Conservation (phyloP, 148 eudicot species). For the Chenopodium quinoa region DNA sequence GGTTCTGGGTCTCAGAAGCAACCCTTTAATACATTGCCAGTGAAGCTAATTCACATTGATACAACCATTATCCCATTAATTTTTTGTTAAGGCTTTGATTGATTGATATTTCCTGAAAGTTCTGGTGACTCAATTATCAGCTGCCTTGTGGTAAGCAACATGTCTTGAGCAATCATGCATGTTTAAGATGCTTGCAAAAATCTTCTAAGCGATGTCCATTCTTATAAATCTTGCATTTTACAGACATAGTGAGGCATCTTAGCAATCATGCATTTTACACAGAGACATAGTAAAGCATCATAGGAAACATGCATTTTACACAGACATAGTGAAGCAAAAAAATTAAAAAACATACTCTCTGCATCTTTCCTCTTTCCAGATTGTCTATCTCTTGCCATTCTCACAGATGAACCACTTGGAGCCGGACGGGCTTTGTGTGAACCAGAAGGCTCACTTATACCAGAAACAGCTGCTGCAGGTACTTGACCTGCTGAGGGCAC, state of each 20-base stretch:
- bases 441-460: constrained; percentile 69
- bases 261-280: too few species aligned
- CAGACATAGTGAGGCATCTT: too few species aligned
- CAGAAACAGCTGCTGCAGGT: constrained; percentile 47
- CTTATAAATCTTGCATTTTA: too few species aligned
- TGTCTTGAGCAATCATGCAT: not conserved
- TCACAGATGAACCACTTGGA: constrained; percentile 52
- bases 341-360: constrained; percentile 52
- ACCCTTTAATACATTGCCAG: not conserved
- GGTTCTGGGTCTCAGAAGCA: not conserved
- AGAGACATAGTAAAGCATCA: not conserved
- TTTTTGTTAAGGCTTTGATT: too few species aligned
- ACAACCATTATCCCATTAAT: not conserved
- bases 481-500: constrained; percentile 30
- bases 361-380: constrained; percentile 64
- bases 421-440: constrained; percentile 49
- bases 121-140: not conserved
- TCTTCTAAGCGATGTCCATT: not conserved
- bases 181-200: not conserved
- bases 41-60: not conserved
- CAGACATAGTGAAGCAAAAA: constrained; percentile 6
- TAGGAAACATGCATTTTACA: too few species aligned
- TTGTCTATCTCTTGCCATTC: constrained; percentile 55
- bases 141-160: not conserved
- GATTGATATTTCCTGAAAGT: not conserved